Conservation (phyloP, 129 eudicot species). For the Chrysanthemum lavandulifolium region DNA sequence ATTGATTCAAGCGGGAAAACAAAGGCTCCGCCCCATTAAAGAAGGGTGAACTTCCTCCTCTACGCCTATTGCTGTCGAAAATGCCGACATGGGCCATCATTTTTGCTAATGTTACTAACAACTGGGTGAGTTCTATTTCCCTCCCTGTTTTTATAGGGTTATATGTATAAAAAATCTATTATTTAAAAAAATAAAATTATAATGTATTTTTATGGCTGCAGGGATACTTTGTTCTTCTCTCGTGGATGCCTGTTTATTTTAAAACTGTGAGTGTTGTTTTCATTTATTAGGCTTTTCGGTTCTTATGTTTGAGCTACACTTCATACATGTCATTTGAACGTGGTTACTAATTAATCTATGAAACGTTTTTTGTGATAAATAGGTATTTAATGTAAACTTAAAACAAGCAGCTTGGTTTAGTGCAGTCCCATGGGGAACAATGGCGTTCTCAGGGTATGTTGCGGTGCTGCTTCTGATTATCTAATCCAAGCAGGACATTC, state of each 20-base stretch:
- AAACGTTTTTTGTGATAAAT: not conserved
- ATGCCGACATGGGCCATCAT: slow-evolving; percentile 95
- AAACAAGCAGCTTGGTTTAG: slow-evolving; percentile 99
- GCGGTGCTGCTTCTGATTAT: slow-evolving; percentile 94
- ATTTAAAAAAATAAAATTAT: not conserved
- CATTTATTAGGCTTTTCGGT: slow-evolving; percentile 3
- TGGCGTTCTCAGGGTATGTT: slow-evolving; percentile 91
- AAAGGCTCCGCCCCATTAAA: slow-evolving; percentile 35
- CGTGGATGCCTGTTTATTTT: slow-evolving; percentile 99
- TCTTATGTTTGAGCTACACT: not conserved
- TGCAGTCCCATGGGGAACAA: slow-evolving; percentile 99
- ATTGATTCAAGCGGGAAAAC: slow-evolving; percentile 81
- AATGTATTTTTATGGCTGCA: slow-evolving; percentile 38
- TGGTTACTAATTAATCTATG: not conserved
- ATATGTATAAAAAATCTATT: not conserved
- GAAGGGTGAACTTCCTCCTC: slow-evolving; percentile 64
- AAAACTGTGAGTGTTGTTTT: slow-evolving; percentile 69
- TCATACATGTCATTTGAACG: not conserved
- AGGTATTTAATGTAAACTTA: slow-evolving; percentile 86
- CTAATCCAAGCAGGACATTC: slow-evolving; percentile 72
- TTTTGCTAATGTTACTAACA: slow-evolving; percentile 85
- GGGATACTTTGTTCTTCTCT: slow-evolving; percentile 98
- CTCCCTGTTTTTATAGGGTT: not conserved
- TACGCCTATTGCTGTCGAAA: slow-evolving; percentile 67
- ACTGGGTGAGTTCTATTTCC: slow-evolving; percentile 59